phyloP scores from a whole-genome alignment of 2,329 filamentous ascomycete species.

The Diatrype stigma region DNA sequence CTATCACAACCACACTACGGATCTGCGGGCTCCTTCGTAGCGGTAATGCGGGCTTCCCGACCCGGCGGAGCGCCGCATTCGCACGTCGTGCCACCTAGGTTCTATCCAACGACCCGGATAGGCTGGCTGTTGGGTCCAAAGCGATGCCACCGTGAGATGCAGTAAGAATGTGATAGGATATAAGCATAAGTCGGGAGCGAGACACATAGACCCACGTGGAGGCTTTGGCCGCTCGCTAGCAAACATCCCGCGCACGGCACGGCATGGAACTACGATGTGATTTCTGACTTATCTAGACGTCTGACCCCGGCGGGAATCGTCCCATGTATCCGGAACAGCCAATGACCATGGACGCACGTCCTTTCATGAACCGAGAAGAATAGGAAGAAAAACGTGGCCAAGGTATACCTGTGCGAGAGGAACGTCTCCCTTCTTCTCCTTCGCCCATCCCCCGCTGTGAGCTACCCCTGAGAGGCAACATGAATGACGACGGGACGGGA shows the following conservation, averaged over 20 bases:
- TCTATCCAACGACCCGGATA: background rate
- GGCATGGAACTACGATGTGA: background rate
- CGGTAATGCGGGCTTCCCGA: background rate
- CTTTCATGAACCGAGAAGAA: too few species aligned
- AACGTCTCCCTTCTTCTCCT: background rate
- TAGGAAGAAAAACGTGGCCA: too few species aligned
- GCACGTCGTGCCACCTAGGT: background rate
- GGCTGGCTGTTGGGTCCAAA: background rate
- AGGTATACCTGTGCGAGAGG: background rate
- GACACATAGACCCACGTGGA: background rate
- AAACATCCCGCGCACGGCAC: background rate
- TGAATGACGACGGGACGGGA: constrained; percentile 4
- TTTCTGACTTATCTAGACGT: background rate
- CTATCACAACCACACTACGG: too few species aligned
- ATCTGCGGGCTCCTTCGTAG: background rate
- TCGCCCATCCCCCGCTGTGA: background rate
- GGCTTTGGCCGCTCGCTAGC: background rate
- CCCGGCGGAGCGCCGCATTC: background rate
- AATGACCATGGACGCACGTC: background rate
- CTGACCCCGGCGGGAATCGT: background rate
- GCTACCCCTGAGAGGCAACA: background rate
- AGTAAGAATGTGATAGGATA: background rate
- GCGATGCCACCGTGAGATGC: background rate
- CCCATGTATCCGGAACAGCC: background rate
- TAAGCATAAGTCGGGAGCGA: background rate